Percentiles rank a stretch among this genome's conserved stretches.
These are phyloP conservation scores for Zalaria sp. DNA, from an alignment of 2,329 filamentous ascomycete genomes.

Conservation along the genomic window DNA sequence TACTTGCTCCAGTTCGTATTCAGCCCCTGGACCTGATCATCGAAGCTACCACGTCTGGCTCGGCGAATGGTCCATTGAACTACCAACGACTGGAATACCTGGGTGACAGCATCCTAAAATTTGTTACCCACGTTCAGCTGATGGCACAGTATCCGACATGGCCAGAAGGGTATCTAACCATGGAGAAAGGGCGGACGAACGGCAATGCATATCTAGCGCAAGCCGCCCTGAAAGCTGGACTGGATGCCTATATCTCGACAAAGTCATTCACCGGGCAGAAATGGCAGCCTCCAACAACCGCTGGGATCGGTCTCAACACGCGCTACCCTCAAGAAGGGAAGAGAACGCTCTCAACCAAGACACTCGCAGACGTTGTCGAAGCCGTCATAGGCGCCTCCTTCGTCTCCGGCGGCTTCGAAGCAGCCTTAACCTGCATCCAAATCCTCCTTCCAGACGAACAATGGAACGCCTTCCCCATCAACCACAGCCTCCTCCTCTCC, in stretches of 20 bases:
- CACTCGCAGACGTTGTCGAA: conserved; percentile 77
- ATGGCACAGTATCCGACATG: conserved; percentile 45
- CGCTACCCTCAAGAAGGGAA: neutral
- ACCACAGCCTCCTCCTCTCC: neutral
- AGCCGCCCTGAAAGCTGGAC: conserved; percentile 46
- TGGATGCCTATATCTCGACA: conserved; percentile 61
- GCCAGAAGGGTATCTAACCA: conserved; percentile 64
- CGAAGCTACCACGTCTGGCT: conserved; percentile 56
- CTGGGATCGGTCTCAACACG: neutral
- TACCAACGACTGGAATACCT: conserved; percentile 82
- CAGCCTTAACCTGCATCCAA: conserved; percentile 49
- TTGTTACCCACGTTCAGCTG: conserved; percentile 53
- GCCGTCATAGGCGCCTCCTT: conserved; percentile 67
- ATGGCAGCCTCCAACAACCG: conserved; percentile 49
- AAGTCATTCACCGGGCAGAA: conserved; percentile 52
- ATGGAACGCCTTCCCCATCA: conserved; percentile 9
- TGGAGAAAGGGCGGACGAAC: conserved; percentile 47
- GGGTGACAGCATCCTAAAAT: conserved; percentile 73
- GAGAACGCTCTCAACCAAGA: conserved; percentile 50
- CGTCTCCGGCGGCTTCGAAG: conserved; percentile 50
- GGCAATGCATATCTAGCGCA: conserved; percentile 55
- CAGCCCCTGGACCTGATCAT: conserved; percentile 41
- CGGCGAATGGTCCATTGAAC: conserved; percentile 45
- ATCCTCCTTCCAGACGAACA: conserved; percentile 47
- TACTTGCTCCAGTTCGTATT: conserved; percentile 41